Conservation (phyloP, 1,139 yeast genomes). For the Williopsis jadinii region DNA sequence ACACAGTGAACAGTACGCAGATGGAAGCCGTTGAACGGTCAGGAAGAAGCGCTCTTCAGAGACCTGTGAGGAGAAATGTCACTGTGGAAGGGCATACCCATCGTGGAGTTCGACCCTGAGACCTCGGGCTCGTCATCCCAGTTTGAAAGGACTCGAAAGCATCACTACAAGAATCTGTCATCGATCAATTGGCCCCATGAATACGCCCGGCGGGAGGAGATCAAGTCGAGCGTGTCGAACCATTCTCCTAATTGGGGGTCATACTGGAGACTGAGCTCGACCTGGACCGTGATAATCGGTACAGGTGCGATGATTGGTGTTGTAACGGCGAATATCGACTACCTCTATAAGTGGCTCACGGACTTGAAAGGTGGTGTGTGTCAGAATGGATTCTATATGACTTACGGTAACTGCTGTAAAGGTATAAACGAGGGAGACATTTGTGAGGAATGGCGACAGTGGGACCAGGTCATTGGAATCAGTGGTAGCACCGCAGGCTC, state of each 20-base stretch:
- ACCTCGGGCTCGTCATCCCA: slow-evolving; percentile 1
- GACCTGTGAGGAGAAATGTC: not conserved
- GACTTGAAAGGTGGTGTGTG: slow-evolving; percentile 53
- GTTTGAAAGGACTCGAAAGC: slow-evolving; percentile 5
- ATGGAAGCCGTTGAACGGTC: no score
- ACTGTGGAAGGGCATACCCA: slow-evolving; percentile 15
- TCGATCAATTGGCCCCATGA: slow-evolving; percentile 39
- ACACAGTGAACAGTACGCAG: no score
- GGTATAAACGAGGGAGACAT: slow-evolving; percentile 24
- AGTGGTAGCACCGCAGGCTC: slow-evolving; percentile 21
- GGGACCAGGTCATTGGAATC: slow-evolving; percentile 30
- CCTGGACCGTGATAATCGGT: slow-evolving; percentile 54
- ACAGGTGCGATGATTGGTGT: slow-evolving; percentile 55
- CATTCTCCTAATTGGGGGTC: slow-evolving; percentile 16
- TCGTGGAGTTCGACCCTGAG: slow-evolving; percentile 19
- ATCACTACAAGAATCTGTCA: slow-evolving; percentile 27
- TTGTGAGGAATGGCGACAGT: slow-evolving; percentile 34
- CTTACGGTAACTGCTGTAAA: slow-evolving; percentile 32
- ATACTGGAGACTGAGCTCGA: slow-evolving; percentile 18
- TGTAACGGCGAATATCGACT: slow-evolving; percentile 52
- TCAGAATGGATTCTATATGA: slow-evolving; percentile 28
- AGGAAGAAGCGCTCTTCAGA: no score
- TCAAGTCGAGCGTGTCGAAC: slow-evolving; percentile 4
- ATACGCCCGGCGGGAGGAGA: slow-evolving; percentile 24
- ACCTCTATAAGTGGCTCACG: slow-evolving; percentile 54